Base-by-base conservation (phyloP, 768 basidiomycete genomes). In the Lenzites betulinus region DNA sequence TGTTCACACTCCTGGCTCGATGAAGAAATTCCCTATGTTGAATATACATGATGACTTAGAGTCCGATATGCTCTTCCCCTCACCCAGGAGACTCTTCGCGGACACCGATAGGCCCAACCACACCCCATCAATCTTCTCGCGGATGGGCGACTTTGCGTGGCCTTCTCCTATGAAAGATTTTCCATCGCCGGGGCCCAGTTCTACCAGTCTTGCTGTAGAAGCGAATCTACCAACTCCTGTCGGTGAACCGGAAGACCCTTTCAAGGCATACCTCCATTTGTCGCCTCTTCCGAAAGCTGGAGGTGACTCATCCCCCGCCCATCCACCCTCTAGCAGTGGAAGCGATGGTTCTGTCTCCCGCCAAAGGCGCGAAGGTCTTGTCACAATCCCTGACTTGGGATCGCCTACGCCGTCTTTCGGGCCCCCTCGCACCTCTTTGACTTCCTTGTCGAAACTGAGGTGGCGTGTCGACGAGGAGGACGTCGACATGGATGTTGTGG, bases 51-150 rank as follows among this genome's bases (percentile, higher is more conserved):
- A 20, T 28, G 56, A 58, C 3, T 51, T 57, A 26, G 48, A 52
- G 51, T 13, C 54, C 46, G 36, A 62, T 41, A 38, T 55, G 50
- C 43, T 55, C 48, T 66, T 58, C 48, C 63, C 67, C 6, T 62
- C 61, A 1, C 60, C 66, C 9, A 58, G 68, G n/a, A 43, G 64
- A 7, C 59, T 67, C 16, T 66, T 71, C 36, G 61, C 62, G 23
- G 66, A 67, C 13, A 30, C 46, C 7, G 55, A 58, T 7, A 54
- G 62, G 23, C 39, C 54, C 5, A 68, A 66, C 9, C 67, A 63
- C 0, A 54, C 62, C 4, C 47, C 61, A 5, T 58, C 56, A 7
- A 50, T 58, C 38, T 22, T 58, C 26, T 50, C 56, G 6, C 56
- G 56, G 7, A 58, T 58, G 56, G 56, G 48, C 2, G 56, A 58